Evolutionary conservation across 2,329 filamentous ascomycete genomes (phyloP).

Genomic region (Thelonectria rubi): DNA sequence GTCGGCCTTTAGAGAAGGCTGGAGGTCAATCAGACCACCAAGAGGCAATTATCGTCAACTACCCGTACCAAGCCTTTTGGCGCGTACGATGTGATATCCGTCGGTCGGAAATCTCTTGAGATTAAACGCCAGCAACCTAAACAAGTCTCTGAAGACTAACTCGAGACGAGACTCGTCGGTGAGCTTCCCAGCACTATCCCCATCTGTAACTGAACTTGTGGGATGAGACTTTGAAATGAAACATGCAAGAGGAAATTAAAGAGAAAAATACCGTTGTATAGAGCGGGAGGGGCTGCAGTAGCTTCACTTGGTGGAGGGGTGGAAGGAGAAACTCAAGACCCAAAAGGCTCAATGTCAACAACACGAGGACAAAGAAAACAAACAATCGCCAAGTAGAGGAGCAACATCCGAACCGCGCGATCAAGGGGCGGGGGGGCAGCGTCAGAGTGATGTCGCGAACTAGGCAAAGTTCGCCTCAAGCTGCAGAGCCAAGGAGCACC

Average conservation of each 20-base stretch:
- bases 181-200: background rate
- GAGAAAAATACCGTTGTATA: background rate
- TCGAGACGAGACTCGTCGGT: constrained; percentile 11
- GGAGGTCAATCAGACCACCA: constrained; percentile 22
- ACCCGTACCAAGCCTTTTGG: background rate
- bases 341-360: constrained; percentile 11
- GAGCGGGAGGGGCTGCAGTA: constrained; percentile 5
- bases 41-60: constrained; percentile 14
- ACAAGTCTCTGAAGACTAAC: background rate
- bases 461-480: background rate
- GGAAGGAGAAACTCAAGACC: background rate
- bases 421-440: background rate
- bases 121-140: constrained; percentile 25
- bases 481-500: background rate
- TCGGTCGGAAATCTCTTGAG: constrained; percentile 16
- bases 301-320: constrained; percentile 3
- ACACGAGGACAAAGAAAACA: background rate
- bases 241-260: constrained; percentile 7
- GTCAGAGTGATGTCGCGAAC: background rate
- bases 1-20: constrained; percentile 6
- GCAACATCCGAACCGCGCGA: background rate
- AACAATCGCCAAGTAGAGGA: constrained; percentile 1
- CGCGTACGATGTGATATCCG: constrained; percentile 2
- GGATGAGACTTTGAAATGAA: constrained; percentile 5
- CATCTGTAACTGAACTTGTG: background rate